Conservation (phyloP, 129 eudicot genomes). For the Escallonia rubra region DNA sequence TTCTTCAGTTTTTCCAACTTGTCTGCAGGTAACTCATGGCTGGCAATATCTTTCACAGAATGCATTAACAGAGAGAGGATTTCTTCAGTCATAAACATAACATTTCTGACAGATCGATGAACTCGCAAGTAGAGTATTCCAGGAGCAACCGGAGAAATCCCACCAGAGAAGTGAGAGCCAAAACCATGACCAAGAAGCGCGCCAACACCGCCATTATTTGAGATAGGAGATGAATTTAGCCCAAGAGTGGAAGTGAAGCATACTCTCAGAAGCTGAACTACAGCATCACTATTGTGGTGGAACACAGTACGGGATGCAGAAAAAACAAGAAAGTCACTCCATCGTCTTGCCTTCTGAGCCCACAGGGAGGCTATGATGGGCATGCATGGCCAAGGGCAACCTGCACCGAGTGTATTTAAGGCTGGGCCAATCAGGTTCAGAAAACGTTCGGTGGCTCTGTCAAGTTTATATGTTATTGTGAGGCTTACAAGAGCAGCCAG, state of each 20-base stretch:
- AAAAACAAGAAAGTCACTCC: slow-evolving; percentile 85
- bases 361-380: slow-evolving; percentile 80
- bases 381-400: slow-evolving; percentile 99
- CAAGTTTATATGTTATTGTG: slow-evolving; percentile 93
- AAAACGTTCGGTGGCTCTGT: slow-evolving; percentile 50
- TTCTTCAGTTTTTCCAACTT: slow-evolving; percentile 40
- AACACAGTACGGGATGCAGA: slow-evolving; percentile 80
- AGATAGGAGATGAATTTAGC: slow-evolving; percentile 37
- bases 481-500: slow-evolving; percentile 91
- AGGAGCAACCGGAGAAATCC: slow-evolving; percentile 91
- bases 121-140: slow-evolving; percentile 84
- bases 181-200: slow-evolving; percentile 92
- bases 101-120: slow-evolving; percentile 71
- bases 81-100: slow-evolving; percentile 69
- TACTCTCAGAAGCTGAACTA: slow-evolving; percentile 76
- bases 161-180: slow-evolving; percentile 75
- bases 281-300: slow-evolving; percentile 76
- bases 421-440: slow-evolving; percentile 72
- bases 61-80: slow-evolving; percentile 63
- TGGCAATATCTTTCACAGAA: slow-evolving; percentile 66
- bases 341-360: slow-evolving; percentile 91
- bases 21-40: slow-evolving; percentile 33
- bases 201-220: slow-evolving; percentile 65
- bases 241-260: slow-evolving; percentile 76
- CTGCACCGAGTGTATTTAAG: slow-evolving; percentile 58